A percentile compares a stretch with the other conserved stretches of the same genome.
Evolutionary conservation across 768 basidiomycete species (phyloP).

Genomic region (Boletus huronensis): DNA sequence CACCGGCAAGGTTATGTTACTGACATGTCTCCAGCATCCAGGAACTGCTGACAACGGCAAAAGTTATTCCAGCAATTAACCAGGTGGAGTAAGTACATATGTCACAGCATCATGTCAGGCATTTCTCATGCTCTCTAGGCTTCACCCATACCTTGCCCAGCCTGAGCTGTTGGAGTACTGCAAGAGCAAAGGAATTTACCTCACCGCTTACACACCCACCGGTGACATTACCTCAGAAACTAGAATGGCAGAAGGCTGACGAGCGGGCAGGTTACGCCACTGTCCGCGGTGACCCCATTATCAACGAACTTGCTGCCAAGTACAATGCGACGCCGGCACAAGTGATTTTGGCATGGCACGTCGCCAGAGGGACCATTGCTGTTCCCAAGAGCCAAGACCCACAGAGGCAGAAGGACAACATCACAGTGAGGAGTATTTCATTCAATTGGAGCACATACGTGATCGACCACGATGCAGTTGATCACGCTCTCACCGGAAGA

Average conservation of each 20-base stretch:
- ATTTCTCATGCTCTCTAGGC: conserved; percentile 23
- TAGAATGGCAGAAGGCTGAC: neutral
- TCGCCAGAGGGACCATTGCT: neutral
- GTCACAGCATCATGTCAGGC: neutral
- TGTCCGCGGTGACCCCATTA: conserved; percentile 28
- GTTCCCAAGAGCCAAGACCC: conserved; percentile 50
- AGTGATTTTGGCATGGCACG: conserved; percentile 32
- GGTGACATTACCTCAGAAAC: conserved; percentile 23
- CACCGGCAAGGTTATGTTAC: neutral
- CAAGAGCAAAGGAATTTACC: conserved; percentile 55
- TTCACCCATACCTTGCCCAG: conserved; percentile 68
- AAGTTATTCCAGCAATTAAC: conserved; percentile 61
- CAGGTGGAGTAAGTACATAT: conserved; percentile 54
- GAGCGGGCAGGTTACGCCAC: conserved; percentile 18
- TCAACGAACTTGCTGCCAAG: conserved; percentile 30
- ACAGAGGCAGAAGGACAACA: conserved; percentile 37
- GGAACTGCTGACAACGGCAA: conserved; percentile 42
- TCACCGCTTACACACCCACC: conserved; percentile 67
- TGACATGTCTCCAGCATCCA: conserved; percentile 10
- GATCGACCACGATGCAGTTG: conserved; percentile 22
- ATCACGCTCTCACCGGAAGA: conserved; percentile 33
- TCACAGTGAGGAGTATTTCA: conserved; percentile 35
- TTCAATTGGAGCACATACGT: neutral
- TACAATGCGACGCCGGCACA: conserved; percentile 28
- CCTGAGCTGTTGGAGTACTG: conserved; percentile 49